Percentiles rank a stretch among this genome's conserved stretches.
Conservation (phyloP, 2,329 filamentous ascomycete genomes). For the Stachybotrys chlorohalonatus region DNA sequence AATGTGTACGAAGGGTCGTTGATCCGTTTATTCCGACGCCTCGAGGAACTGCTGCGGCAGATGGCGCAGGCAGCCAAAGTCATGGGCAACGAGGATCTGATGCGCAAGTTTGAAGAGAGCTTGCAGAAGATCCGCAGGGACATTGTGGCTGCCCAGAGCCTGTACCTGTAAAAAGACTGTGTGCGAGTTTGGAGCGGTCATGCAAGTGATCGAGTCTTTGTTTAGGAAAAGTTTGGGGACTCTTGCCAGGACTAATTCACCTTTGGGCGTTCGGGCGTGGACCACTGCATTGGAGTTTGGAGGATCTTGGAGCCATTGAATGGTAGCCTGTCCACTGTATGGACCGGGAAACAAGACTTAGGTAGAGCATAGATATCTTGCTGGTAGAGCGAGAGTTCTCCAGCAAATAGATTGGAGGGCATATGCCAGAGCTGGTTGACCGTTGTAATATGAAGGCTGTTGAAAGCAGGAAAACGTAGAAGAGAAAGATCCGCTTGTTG, state of each 20-base stretch:
- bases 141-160: slow-evolving; percentile 87
- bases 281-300: neutral
- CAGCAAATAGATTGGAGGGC: no score
- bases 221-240: no score
- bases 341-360: no score
- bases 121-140: slow-evolving; percentile 82
- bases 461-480: no score
- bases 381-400: no score
- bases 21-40: slow-evolving; percentile 88
- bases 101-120: slow-evolving; percentile 82
- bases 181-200: neutral
- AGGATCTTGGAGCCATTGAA: neutral
- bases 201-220: neutral
- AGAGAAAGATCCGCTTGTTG: no score
- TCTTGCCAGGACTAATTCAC: no score
- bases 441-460: no score
- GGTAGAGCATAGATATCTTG: no score
- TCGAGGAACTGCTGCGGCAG: slow-evolving; percentile 89
- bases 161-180: slow-evolving; percentile 59
- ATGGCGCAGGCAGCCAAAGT: slow-evolving; percentile 95
- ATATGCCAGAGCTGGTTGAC: no score
- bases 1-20: slow-evolving; percentile 95
- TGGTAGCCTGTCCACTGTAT: neutral
- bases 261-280: neutral
- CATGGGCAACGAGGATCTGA: slow-evolving; percentile 93